Evolutionary conservation across 106 monocot species (phyloP).

Genomic region (Allium sativum): DNA sequence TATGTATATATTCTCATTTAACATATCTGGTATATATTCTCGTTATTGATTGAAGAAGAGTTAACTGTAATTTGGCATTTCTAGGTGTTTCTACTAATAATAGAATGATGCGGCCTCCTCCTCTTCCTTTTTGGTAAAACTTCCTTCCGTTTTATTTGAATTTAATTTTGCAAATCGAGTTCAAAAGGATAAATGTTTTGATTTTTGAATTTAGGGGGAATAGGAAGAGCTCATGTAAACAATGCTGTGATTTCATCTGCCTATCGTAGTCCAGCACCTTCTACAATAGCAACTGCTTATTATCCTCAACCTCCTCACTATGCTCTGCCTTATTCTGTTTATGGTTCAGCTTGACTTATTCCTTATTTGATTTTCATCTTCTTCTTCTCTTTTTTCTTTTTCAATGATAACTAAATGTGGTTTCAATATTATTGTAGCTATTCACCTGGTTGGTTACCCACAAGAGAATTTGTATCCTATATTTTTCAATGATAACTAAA

Average conservation of each 20-base stretch:
- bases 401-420: neutral
- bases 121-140: constrained; percentile 13
- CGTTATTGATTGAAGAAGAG: constrained; percentile 63
- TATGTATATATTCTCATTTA: too few species aligned
- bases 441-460: constrained; percentile 41
- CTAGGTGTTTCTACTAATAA: constrained; percentile 25
- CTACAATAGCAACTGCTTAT: constrained; percentile 13
- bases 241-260: constrained; percentile 6
- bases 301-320: constrained; percentile 39
- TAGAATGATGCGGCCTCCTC: constrained; percentile 9
- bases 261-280: constrained; percentile 23
- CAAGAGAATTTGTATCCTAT: constrained; percentile 51
- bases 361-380: too few species aligned
- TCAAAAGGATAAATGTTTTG: neutral
- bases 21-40: too few species aligned
- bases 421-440: constrained; percentile 22
- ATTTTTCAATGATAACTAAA: too few species aligned
- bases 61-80: constrained; percentile 69
- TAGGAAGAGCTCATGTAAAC: constrained; percentile 13
- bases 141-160: neutral
- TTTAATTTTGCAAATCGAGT: neutral
- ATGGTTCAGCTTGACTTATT: constrained; percentile 21
- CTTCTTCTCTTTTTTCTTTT: neutral
- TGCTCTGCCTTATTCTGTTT: constrained; percentile 30
- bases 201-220: constrained; percentile 9